Conservation (phyloP, 192 early-diverging fungal species). For the Coemansia sp. region DNA sequence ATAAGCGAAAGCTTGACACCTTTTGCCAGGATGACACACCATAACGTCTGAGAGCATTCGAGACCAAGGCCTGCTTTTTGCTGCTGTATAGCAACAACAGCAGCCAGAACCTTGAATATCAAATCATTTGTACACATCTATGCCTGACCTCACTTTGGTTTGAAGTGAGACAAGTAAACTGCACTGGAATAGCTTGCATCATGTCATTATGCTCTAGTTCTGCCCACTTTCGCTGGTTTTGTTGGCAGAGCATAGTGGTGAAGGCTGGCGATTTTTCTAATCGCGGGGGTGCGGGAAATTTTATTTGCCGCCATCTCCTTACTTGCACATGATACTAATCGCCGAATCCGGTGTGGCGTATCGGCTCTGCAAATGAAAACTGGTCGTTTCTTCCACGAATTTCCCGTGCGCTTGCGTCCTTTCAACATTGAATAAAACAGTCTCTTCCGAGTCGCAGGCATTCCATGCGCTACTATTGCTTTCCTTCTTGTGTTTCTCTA, state of each 20-base stretch:
- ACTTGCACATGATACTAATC: not conserved
- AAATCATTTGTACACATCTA: not conserved
- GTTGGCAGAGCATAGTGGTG: not conserved
- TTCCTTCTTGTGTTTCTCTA: not conserved
- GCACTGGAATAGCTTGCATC: too few species aligned
- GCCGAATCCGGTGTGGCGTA: too few species aligned
- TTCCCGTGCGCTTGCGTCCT: too few species aligned
- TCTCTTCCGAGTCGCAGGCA: too few species aligned
- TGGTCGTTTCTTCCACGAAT: too few species aligned
- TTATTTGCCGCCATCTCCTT: not conserved
- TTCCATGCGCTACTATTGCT: not conserved
- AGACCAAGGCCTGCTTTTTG: not conserved
- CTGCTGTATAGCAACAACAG: not conserved
- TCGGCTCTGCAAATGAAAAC: too few species aligned
- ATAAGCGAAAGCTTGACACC: slow-evolving; percentile 37
- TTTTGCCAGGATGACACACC: slow-evolving; percentile 29
- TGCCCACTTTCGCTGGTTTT: too few species aligned
- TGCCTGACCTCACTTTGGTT: not conserved
- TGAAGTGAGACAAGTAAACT: not conserved
- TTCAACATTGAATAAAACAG: too few species aligned
- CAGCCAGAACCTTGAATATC: not conserved
- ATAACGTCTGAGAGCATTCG: slow-evolving; percentile 31
- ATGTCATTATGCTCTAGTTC: too few species aligned
- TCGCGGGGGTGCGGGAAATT: not conserved
- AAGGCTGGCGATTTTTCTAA: not conserved